Evolutionary conservation across 768 basidiomycete species (phyloP).

Genomic region (Psilocybe subaeruginosa): DNA sequence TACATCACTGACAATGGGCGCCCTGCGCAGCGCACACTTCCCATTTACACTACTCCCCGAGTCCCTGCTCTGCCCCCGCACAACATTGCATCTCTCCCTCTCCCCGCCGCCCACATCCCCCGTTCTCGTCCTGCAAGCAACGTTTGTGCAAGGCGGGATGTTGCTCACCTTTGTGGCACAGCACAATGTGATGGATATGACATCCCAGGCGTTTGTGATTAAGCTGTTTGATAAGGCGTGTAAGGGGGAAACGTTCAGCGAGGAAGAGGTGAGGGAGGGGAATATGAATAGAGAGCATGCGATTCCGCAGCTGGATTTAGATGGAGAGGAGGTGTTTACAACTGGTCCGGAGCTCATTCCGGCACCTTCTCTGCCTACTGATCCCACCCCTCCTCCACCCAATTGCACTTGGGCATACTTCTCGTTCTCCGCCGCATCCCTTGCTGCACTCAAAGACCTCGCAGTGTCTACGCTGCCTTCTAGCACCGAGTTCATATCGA

Average conservation of each 20-base stretch:
- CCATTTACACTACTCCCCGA: constrained; percentile 29
- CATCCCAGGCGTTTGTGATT: constrained; percentile 27
- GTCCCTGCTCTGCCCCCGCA: constrained; percentile 24
- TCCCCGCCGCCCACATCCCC: constrained; percentile 13
- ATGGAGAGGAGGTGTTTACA: background rate
- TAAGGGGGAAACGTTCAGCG: constrained; percentile 21
- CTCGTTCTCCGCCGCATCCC: constrained; percentile 15
- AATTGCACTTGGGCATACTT: constrained; percentile 22
- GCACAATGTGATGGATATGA: constrained; percentile 31
- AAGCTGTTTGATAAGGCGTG: constrained; percentile 27
- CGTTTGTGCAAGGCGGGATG: constrained; percentile 23
- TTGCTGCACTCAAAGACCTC: constrained; percentile 22
- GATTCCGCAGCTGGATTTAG: constrained; percentile 22
- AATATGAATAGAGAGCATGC: constrained; percentile 19
- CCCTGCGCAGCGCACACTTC: constrained; percentile 23
- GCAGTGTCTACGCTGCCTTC: constrained; percentile 18
- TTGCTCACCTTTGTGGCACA: constrained; percentile 28
- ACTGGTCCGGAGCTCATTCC: constrained; percentile 3
- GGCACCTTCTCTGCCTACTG: background rate
- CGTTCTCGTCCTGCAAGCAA: constrained; percentile 30
- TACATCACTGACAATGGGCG: constrained; percentile 23
- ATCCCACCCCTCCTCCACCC: background rate
- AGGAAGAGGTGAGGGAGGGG: constrained; percentile 21
- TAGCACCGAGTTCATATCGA: constrained; percentile 23
- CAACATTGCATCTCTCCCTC: constrained; percentile 17